A percentile compares a stretch with the other conserved stretches of the same genome.
Conservation (phyloP, 1,284 basidiomycete genomes). For the Trichosporon faecale region DNA sequence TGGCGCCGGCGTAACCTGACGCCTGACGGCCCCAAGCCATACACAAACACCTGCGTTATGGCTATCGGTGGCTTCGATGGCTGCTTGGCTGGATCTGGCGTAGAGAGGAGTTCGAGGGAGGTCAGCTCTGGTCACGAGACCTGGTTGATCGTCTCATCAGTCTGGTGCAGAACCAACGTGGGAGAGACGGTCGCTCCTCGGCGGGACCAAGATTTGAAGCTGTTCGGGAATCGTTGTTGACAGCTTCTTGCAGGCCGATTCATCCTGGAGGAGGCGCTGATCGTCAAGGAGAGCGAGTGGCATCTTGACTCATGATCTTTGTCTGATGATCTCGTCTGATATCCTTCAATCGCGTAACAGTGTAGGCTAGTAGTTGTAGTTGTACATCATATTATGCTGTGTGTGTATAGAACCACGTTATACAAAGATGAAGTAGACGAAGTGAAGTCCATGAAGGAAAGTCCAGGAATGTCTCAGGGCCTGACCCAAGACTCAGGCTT, state of each 20-base stretch:
- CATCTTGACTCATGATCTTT: constrained; percentile 5
- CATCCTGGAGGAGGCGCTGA: constrained; percentile 50
- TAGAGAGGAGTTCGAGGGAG: too few relatives aligned
- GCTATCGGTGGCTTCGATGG: not conserved
- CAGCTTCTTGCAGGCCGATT: constrained; percentile 36
- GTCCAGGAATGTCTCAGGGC: not conserved
- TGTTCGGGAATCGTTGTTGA: not conserved
- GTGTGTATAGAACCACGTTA: not conserved
- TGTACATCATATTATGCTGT: not conserved
- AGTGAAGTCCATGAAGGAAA: not conserved
- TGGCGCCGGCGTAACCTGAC: not conserved
- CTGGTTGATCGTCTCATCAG: too few relatives aligned
- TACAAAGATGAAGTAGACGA: not conserved
- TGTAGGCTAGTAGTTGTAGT: not conserved
- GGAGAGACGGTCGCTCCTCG: too few relatives aligned
- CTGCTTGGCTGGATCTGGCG: not conserved
- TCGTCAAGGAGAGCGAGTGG: constrained; percentile 57
- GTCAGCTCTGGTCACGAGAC: not conserved
- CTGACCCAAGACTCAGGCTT: not conserved
- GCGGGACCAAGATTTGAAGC: not conserved
- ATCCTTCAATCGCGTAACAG: not conserved
- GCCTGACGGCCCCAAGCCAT: not conserved
- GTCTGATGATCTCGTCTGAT: not conserved
- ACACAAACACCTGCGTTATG: not conserved
- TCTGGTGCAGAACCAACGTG: too few relatives aligned